These are phyloP conservation scores for Waltergamsia citrina DNA, from an alignment of 2,329 filamentous ascomycete genomes.

Conservation along the genomic window DNA sequence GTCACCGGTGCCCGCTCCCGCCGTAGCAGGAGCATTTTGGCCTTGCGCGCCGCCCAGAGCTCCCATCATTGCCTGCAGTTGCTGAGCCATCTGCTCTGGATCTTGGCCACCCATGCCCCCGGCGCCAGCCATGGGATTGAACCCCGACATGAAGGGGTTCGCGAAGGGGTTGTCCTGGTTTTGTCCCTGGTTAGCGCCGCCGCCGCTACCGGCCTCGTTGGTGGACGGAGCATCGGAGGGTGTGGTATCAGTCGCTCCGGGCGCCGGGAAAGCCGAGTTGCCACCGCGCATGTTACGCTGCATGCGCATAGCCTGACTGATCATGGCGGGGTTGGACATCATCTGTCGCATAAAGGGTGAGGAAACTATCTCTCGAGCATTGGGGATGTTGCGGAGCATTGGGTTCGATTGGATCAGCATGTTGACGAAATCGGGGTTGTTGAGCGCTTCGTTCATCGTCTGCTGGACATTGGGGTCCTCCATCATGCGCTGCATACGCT, in stretches of 20 bases:
- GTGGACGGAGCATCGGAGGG: slow-evolving; percentile 36
- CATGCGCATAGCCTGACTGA: slow-evolving; percentile 76
- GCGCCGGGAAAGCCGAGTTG: slow-evolving; percentile 68
- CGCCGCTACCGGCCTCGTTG: slow-evolving; percentile 16
- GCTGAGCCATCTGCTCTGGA: slow-evolving; percentile 7
- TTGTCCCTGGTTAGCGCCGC: slow-evolving; percentile 11
- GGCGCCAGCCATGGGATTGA: slow-evolving; percentile 12
- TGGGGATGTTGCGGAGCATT: slow-evolving; percentile 63
- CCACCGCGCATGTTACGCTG: slow-evolving; percentile 58
- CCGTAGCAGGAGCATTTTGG: background rate
- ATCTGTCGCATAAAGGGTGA: slow-evolving; percentile 84
- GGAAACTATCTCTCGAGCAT: slow-evolving; percentile 75
- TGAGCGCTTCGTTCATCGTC: slow-evolving; percentile 87
- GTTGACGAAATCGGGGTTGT: slow-evolving; percentile 89
- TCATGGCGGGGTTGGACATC: slow-evolving; percentile 82
- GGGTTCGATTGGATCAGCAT: slow-evolving; percentile 93
- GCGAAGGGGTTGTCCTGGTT: slow-evolving; percentile 42
- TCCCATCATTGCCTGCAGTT: slow-evolving; percentile 6
- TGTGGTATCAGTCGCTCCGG: slow-evolving; percentile 83
- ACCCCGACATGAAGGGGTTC: slow-evolving; percentile 20
- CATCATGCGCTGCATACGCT: slow-evolving; percentile 76
- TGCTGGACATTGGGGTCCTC: slow-evolving; percentile 80
- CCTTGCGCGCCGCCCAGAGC: background rate
- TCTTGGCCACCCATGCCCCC: slow-evolving; percentile 6
- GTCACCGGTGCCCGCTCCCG: background rate